phyloP scores from a whole-genome alignment of 352 stramenopile genomes.

The Pythium brachiatum region DNA sequence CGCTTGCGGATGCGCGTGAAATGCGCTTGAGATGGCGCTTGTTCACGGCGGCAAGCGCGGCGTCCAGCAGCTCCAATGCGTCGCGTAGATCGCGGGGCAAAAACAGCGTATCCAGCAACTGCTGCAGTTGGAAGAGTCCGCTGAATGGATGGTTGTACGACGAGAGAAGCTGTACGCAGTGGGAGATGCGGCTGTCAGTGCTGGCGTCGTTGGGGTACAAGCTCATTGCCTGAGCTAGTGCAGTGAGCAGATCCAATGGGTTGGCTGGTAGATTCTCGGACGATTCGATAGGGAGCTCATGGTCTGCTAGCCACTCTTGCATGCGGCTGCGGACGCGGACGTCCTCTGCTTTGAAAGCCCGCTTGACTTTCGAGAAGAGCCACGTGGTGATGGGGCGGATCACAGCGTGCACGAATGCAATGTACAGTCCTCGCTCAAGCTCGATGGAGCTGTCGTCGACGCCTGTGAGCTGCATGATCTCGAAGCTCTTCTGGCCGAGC shows the following conservation, averaged over 20 bases:
- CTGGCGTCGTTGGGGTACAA: background rate
- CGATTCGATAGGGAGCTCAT: background rate
- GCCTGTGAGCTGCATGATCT: conserved; percentile 28
- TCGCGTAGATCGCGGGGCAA: conserved; percentile 16
- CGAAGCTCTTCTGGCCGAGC: conserved; percentile 18
- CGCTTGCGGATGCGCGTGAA: background rate
- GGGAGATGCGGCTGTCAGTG: background rate
- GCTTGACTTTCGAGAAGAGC: conserved; percentile 24
- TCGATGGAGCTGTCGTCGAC: conserved; percentile 21
- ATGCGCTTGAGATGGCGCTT: conserved; percentile 1
- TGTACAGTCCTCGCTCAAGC: conserved; percentile 23
- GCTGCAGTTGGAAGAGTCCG: conserved; percentile 23
- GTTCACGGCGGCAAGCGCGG: conserved; percentile 3
- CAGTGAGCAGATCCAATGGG: conserved; percentile 13
- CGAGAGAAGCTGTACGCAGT: background rate
- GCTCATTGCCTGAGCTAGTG: conserved; percentile 7
- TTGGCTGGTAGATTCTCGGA: background rate
- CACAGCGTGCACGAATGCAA: conserved; percentile 10
- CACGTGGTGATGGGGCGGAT: conserved; percentile 21
- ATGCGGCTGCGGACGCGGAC: conserved; percentile 1
- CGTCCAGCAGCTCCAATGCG: conserved; percentile 22
- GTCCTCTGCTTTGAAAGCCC: conserved; percentile 22
- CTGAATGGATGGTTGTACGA: conserved; percentile 15
- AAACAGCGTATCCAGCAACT: conserved; percentile 23
- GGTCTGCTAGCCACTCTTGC: background rate